Evolutionary conservation across 2,329 filamentous ascomycete genomes (phyloP).

Genomic region (Colletotrichum musae): DNA sequence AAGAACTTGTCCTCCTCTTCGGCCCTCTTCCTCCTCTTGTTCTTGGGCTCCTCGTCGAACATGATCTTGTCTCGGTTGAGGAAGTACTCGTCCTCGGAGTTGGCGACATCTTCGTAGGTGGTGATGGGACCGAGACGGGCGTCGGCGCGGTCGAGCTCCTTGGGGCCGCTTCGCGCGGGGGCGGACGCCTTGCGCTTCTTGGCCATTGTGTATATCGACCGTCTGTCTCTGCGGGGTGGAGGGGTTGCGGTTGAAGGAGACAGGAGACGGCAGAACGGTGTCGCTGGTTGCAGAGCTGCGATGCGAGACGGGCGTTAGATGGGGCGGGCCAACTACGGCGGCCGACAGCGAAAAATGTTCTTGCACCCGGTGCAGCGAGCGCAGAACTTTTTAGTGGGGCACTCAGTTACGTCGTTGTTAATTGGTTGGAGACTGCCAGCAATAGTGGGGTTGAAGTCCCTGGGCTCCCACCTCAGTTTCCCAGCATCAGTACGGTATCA

Average conservation of each 20-base stretch:
- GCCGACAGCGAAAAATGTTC: conserved; percentile 38
- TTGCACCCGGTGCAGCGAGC: conserved; percentile 10
- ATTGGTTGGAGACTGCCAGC: conserved; percentile 5
- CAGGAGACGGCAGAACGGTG: conserved; percentile 6
- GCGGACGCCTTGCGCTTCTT: conserved; percentile 80
- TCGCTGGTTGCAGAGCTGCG: conserved; percentile 1
- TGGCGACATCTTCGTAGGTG: conserved; percentile 87
- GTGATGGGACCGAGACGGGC: conserved; percentile 73
- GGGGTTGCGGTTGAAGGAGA: background rate
- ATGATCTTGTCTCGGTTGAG: conserved; percentile 88
- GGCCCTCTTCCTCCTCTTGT: conserved; percentile 81
- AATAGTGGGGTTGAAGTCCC: conserved; percentile 15
- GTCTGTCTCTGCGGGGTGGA: background rate
- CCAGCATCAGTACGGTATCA: too few species aligned
- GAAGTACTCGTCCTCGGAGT: conserved; percentile 96
- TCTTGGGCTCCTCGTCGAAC: conserved; percentile 84
- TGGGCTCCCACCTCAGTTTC: background rate
- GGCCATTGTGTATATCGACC: conserved; percentile 56
- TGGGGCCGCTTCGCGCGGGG: conserved; percentile 64
- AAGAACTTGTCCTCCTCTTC: conserved; percentile 76
- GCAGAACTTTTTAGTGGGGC: conserved; percentile 43
- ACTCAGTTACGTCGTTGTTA: background rate
- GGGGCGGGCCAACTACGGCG: conserved; percentile 3
- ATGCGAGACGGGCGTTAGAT: conserved; percentile 9
- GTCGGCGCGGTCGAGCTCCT: conserved; percentile 69